Percentiles rank a stretch among this genome's conserved stretches.
These are phyloP conservation scores for Calonectria ilicicola DNA, from an alignment of 2,329 filamentous ascomycete genomes.

Conservation along the genomic window DNA sequence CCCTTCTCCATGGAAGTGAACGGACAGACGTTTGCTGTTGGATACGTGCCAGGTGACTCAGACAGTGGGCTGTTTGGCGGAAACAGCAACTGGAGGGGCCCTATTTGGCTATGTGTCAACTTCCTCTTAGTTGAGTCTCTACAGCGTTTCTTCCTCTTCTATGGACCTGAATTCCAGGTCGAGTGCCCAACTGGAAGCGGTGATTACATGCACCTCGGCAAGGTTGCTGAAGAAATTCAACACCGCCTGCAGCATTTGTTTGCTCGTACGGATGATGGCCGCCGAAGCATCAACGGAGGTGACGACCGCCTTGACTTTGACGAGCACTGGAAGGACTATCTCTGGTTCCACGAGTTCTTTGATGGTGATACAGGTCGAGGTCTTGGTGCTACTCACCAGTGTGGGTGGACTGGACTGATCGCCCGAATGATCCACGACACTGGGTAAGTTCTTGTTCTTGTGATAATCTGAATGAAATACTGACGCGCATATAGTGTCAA, in stretches of 20 bases:
- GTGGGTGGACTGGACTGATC: slow-evolving; percentile 95
- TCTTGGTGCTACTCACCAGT: slow-evolving; percentile 92
- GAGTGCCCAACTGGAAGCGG: slow-evolving; percentile 95
- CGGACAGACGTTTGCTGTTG: slow-evolving; percentile 86
- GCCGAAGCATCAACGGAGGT: slow-evolving; percentile 88
- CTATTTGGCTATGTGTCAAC: slow-evolving; percentile 96
- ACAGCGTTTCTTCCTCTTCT: slow-evolving; percentile 97
- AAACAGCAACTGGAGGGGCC: slow-evolving; percentile 97
- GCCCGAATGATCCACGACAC: slow-evolving; percentile 98
- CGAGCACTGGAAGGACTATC: slow-evolving; percentile 83
- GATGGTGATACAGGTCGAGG: slow-evolving; percentile 92
- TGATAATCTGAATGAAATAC: slow-evolving; percentile 35
- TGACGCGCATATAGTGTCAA: slow-evolving; percentile 73
- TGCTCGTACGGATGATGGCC: slow-evolving; percentile 83
- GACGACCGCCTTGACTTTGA: slow-evolving; percentile 91
- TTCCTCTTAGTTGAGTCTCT: slow-evolving; percentile 94
- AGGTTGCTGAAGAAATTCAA: slow-evolving; percentile 94
- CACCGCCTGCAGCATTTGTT: slow-evolving; percentile 95
- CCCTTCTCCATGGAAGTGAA: slow-evolving; percentile 97
- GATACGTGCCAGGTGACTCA: slow-evolving; percentile 94
- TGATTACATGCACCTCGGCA: slow-evolving; percentile 94
- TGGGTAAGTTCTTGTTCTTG: slow-evolving; percentile 71
- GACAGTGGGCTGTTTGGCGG: slow-evolving; percentile 95
- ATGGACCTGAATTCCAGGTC: slow-evolving; percentile 87
- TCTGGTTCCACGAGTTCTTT: slow-evolving; percentile 99